phyloP scores from a whole-genome alignment of 768 basidiomycete genomes.

The Filobasidium floriforme region DNA sequence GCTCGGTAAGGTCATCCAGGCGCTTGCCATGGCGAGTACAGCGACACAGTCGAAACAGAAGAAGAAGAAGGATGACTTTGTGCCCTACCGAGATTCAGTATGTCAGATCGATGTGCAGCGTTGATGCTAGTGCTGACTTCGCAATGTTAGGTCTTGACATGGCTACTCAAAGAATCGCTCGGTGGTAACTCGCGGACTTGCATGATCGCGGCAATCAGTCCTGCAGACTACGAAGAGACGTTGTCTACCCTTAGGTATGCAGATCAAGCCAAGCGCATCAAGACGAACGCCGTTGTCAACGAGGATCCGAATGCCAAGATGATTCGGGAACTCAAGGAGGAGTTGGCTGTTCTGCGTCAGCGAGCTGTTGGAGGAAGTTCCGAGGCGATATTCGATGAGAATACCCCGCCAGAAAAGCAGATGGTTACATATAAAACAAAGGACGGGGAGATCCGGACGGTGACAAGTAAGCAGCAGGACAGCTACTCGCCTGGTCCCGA shows the following conservation, averaged over 20 bases:
- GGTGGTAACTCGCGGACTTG: conserved; percentile 73
- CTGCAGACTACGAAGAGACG: conserved; percentile 98
- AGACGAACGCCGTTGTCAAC: conserved; percentile 98
- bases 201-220: conserved; percentile 98
- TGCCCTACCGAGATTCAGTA: conserved; percentile 92
- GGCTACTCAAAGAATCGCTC: conserved; percentile 94
- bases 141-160: conserved; percentile 71
- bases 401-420: conserved; percentile 85
- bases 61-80: conserved; percentile 80
- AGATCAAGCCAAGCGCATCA: conserved; percentile 98
- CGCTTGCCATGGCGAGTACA: conserved; percentile 64
- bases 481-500: no score
- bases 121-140: conserved; percentile 10
- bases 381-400: conserved; percentile 76
- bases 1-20: conserved; percentile 92
- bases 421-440: conserved; percentile 89
- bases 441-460: conserved; percentile 86
- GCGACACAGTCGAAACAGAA: conserved; percentile 55
- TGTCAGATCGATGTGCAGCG: conserved; percentile 39
- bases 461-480: conserved; percentile 53
- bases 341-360: conserved; percentile 57
- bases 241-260: conserved; percentile 89
- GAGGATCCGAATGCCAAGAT: conserved; percentile 99
- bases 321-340: conserved; percentile 91
- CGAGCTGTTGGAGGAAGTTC: conserved; percentile 7